phyloP scores from a whole-genome alignment of 345 rosid genomes.

The Cardiospermum halicacabum region DNA sequence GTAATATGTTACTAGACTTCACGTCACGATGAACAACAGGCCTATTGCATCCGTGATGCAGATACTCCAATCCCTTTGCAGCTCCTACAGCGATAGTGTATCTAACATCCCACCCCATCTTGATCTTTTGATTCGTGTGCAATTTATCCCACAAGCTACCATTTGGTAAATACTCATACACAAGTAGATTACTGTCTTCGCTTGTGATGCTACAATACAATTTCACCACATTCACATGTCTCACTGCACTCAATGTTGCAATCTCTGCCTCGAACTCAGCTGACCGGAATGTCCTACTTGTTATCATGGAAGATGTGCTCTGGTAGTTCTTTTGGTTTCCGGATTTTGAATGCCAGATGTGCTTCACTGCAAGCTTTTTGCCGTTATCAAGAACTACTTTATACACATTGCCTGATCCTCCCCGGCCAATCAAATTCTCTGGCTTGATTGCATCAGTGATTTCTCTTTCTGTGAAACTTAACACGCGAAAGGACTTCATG shows the following conservation, averaged over 20 bases:
- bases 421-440: slow-evolving; percentile 78
- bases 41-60: slow-evolving; percentile 71
- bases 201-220: slow-evolving; percentile 78
- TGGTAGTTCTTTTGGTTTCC: slow-evolving; percentile 22
- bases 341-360: slow-evolving; percentile 41
- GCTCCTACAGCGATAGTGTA: slow-evolving; percentile 71
- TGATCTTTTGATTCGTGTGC: slow-evolving; percentile 44
- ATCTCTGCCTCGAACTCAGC: slow-evolving; percentile 68
- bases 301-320: slow-evolving; percentile 46
- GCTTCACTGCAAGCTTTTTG: slow-evolving; percentile 74
- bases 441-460: slow-evolving; percentile 50
- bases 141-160: slow-evolving; percentile 89
- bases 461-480: slow-evolving; percentile 60
- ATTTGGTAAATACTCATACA: slow-evolving; percentile 74
- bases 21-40: slow-evolving; percentile 85
- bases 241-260: slow-evolving; percentile 57
- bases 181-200: slow-evolving; percentile 79
- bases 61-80: slow-evolving; percentile 75
- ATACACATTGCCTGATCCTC: slow-evolving; percentile 85
- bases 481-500: slow-evolving; percentile 55
- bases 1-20: slow-evolving; percentile 78
- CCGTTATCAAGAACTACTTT: slow-evolving; percentile 54
- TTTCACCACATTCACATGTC: slow-evolving; percentile 88
- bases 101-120: slow-evolving; percentile 65
- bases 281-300: slow-evolving; percentile 28